Percentiles rank a stretch among this genome's conserved stretches.
Evolutionary conservation across 1,284 basidiomycete genomes (phyloP).

Genomic region (Anthracocystis walkeri): DNA sequence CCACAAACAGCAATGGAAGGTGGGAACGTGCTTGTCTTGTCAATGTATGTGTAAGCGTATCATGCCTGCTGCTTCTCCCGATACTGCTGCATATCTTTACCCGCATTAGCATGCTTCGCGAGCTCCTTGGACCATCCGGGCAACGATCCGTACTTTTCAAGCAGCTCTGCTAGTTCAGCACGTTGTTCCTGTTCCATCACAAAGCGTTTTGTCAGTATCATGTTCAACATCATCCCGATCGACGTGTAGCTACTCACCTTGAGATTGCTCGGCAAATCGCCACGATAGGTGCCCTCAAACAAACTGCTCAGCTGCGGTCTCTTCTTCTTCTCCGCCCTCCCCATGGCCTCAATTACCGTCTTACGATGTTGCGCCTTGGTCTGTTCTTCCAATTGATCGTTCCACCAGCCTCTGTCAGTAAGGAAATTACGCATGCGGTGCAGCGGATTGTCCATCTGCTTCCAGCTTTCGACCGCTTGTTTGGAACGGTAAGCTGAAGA

Average conservation of each 20-base stretch:
- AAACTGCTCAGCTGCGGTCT: slow-evolving; percentile 80
- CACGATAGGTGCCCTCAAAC: slow-evolving; percentile 83
- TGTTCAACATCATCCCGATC: neutral
- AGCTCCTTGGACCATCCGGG: slow-evolving; percentile 87
- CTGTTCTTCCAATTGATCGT: slow-evolving; percentile 78
- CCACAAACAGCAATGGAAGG: neutral
- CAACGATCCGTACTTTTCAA: slow-evolving; percentile 84
- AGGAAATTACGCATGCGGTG: slow-evolving; percentile 85
- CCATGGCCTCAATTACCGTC: slow-evolving; percentile 82
- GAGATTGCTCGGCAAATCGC: slow-evolving; percentile 73
- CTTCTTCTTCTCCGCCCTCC: slow-evolving; percentile 79
- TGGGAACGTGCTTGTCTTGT: neutral
- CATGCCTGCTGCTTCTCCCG: slow-evolving; percentile 7
- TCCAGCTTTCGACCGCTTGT: slow-evolving; percentile 60
- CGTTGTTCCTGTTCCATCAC: slow-evolving; percentile 77
- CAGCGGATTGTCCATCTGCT: slow-evolving; percentile 81
- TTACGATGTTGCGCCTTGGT: slow-evolving; percentile 79
- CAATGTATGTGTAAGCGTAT: neutral
- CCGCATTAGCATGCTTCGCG: slow-evolving; percentile 82
- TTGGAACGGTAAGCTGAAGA: slow-evolving; percentile 81
- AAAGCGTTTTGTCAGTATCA: neutral
- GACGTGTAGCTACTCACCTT: slow-evolving; percentile 14
- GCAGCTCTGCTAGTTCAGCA: slow-evolving; percentile 79
- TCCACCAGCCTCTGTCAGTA: slow-evolving; percentile 84
- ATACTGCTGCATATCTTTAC: slow-evolving; percentile 75